Conservation (phyloP, 768 basidiomycete genomes). For the Coprinellus aureogranulatus region DNA sequence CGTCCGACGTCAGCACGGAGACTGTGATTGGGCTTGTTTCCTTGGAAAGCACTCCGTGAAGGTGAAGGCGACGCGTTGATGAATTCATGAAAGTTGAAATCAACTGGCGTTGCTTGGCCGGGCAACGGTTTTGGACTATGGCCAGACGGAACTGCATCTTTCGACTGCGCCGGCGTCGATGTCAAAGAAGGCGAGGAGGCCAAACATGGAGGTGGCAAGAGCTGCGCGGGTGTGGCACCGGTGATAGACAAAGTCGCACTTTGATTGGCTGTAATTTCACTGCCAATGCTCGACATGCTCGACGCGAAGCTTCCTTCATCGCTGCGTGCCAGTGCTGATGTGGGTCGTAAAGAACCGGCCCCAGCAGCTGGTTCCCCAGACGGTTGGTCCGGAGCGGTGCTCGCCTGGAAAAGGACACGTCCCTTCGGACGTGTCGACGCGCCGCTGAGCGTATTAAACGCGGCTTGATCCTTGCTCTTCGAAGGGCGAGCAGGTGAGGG, state of each 20-base stretch:
- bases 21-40: constrained; percentile 44
- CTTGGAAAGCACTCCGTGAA: constrained; percentile 30
- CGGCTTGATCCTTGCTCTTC: constrained; percentile 53
- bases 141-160: neutral
- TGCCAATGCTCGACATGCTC: constrained; percentile 40
- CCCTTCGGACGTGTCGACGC: constrained; percentile 56
- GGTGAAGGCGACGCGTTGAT: constrained; percentile 73
- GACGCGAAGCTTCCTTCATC: constrained; percentile 44
- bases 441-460: constrained; percentile 57
- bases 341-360: constrained; percentile 16
- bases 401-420: constrained; percentile 66
- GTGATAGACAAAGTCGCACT: constrained; percentile 10
- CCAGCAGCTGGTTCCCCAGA: constrained; percentile 17
- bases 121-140: constrained; percentile 13
- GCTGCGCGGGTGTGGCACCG: constrained; percentile 17
- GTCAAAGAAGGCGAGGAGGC: constrained; percentile 7
- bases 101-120: constrained; percentile 26
- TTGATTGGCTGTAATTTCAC: constrained; percentile 23
- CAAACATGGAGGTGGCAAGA: constrained; percentile 18
- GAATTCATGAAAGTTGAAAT: constrained; percentile 70
- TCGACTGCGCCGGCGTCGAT: constrained; percentile 16
- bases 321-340: constrained; percentile 27
- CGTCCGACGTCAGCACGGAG: constrained; percentile 63
- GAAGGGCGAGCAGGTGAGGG: constrained; percentile 73
- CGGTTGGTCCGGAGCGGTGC: constrained; percentile 21